Conservation (phyloP, 768 basidiomycete species). For the Mycena galopus region DNA sequence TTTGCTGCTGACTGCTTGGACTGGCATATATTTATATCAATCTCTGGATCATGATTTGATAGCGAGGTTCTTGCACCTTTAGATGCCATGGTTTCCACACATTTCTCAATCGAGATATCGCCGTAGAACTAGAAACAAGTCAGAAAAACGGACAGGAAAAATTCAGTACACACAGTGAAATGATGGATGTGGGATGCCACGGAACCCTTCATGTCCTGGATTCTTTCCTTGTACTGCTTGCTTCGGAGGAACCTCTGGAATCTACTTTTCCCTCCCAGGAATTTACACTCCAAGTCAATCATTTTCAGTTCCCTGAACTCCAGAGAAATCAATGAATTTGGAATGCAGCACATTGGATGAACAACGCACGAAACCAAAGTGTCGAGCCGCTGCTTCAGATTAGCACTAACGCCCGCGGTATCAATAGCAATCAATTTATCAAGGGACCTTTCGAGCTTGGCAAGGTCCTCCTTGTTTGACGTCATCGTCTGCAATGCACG, state of each 20-base stretch:
- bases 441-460: background rate
- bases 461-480: constrained; percentile 4
- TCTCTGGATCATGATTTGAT: background rate
- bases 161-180: background rate
- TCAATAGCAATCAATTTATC: background rate
- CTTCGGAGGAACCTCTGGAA: background rate
- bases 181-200: background rate
- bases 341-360: background rate
- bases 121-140: background rate
- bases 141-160: background rate
- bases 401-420: background rate
- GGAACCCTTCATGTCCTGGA: background rate
- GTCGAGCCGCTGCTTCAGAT: constrained; percentile 5
- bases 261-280: background rate
- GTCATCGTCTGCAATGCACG: background rate
- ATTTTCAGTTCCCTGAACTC: background rate
- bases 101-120: background rate
- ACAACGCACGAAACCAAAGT: background rate
- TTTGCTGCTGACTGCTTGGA: background rate
- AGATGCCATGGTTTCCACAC: background rate
- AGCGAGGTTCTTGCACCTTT: background rate
- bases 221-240: background rate
- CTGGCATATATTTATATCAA: background rate
- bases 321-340: background rate
- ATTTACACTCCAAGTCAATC: background rate